phyloP scores from a whole-genome alignment of 306 rosid species.

The Acacia acuminata region DNA sequence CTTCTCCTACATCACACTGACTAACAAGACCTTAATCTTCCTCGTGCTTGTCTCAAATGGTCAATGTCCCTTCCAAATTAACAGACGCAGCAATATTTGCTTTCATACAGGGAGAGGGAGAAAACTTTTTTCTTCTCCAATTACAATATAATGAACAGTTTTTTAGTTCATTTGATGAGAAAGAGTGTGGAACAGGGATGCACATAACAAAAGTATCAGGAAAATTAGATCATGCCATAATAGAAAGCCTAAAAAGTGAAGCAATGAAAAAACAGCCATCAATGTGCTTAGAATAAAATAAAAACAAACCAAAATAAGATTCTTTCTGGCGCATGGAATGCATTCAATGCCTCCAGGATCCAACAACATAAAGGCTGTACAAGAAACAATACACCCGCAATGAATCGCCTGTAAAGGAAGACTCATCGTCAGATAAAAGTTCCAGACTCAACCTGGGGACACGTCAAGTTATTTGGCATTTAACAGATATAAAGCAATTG shows the following conservation, averaged over 20 bases:
- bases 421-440: slow-evolving; percentile 35
- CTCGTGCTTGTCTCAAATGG: too few relatives aligned
- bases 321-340: slow-evolving; percentile 85
- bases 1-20: too few relatives aligned
- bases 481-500: background rate
- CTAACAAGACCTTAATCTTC: too few relatives aligned
- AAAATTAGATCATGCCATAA: slow-evolving; percentile 20
- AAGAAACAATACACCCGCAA: slow-evolving; percentile 94
- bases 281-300: slow-evolving; percentile 7
- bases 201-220: slow-evolving; percentile 13
- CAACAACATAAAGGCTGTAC: slow-evolving; percentile 70
- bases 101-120: background rate
- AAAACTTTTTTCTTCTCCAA: slow-evolving; percentile 9
- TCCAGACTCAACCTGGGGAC: slow-evolving; percentile 2
- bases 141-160: slow-evolving; percentile 15
- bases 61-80: too few relatives aligned
- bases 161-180: slow-evolving; percentile 28
- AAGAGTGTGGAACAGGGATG: background rate
- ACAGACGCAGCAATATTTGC: too few relatives aligned
- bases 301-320: slow-evolving; percentile 66
- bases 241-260: slow-evolving; percentile 16
- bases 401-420: slow-evolving; percentile 81
- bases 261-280: background rate
- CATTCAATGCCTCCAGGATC: slow-evolving; percentile 99
- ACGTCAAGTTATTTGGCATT: slow-evolving; percentile 24